Evolutionary conservation across 148 eudicot genomes (phyloP), one percentile per base, ranked within the genome.

Genomic region (Chenopodium quinoa): DNA sequence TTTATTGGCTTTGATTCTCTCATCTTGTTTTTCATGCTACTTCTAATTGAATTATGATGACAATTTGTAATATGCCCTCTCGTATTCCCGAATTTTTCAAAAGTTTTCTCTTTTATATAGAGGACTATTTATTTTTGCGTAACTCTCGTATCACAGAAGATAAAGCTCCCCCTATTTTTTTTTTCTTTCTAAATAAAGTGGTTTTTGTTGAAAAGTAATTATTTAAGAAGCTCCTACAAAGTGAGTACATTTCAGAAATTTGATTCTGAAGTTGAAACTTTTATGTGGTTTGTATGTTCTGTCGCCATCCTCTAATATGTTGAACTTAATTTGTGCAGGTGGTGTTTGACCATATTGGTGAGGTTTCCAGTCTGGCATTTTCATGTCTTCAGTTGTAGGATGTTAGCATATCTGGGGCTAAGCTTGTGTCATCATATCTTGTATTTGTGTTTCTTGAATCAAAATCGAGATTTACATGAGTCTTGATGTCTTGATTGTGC

Each of bases 281-380:
- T 25, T 60, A 9, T 48, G 9, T 34, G 32, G 64, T 50, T 20
- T 19, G 22, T 64, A 9, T 7, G 48, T 46, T 22, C n/a, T 56
- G n/a, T 1, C 54, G 67, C 37, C 47, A 72, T 68, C 40, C 79
- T 70, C 86, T 84, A 31, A 77, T 88, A 32, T 72, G 29, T 62
- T 80, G 56, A 76, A 19, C 75, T 75, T 19, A n/a, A 82, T 83
- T 75, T 78, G 2, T 90, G 90, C 97, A 95, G 98, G 97, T 95
- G 86, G 96, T 95, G 83, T 95, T 95, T 86, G 98, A 95, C 84
- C 94, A 95, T 86, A 92, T 92, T 81, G 98, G 98, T 95, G 83
- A 90, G 94, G 77, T 79, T 79, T 82, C 48, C 73, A 16, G 52
- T 67, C 85, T 76, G 73, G 71, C 76, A n/a, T 77, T 79, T 86